Evolutionary conservation across 2,329 filamentous ascomycete genomes (phyloP).

Genomic region (Penicillium nordicum): DNA sequence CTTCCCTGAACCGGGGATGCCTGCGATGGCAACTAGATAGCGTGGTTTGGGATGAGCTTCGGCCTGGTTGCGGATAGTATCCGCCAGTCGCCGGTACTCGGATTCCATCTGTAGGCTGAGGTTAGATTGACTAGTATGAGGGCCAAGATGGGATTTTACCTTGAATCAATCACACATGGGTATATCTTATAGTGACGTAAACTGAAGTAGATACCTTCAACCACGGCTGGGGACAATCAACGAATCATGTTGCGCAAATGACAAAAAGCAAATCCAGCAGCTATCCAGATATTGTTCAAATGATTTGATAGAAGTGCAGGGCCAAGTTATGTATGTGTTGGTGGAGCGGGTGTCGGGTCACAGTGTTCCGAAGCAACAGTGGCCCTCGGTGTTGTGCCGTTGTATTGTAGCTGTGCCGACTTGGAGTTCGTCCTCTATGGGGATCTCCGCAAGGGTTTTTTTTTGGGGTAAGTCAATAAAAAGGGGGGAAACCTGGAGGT

Average conservation of each 20-base stretch:
- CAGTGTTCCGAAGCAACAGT: constrained; percentile 26
- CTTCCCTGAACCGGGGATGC: constrained; percentile 36
- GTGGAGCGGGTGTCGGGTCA: constrained; percentile 23
- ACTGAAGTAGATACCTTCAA: constrained; percentile 2
- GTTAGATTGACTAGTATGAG: background rate
- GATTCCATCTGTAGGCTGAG: constrained; percentile 19
- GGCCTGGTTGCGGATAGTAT: constrained; percentile 18
- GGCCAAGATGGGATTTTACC: background rate
- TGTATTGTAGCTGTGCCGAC: constrained; percentile 9
- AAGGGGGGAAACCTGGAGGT: background rate
- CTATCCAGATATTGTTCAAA: background rate
- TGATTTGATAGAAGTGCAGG: too few relatives aligned
- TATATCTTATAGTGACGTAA: background rate
- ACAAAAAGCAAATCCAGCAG: background rate
- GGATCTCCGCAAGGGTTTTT: background rate
- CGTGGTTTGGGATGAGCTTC: constrained; percentile 15
- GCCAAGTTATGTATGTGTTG: constrained; percentile 10
- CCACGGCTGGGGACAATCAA: constrained; percentile 1
- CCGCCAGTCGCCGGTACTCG: constrained; percentile 21
- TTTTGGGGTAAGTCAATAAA: background rate
- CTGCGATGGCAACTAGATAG: constrained; percentile 30
- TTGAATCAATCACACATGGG: background rate
- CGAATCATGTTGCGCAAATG: background rate
- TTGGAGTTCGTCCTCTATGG: background rate
- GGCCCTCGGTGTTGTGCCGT: constrained; percentile 16